Percentiles rank a stretch among this genome's conserved stretches.
Evolutionary conservation across 1,139 yeast genomes (phyloP).

Genomic region (Debaryomyces sp.): DNA sequence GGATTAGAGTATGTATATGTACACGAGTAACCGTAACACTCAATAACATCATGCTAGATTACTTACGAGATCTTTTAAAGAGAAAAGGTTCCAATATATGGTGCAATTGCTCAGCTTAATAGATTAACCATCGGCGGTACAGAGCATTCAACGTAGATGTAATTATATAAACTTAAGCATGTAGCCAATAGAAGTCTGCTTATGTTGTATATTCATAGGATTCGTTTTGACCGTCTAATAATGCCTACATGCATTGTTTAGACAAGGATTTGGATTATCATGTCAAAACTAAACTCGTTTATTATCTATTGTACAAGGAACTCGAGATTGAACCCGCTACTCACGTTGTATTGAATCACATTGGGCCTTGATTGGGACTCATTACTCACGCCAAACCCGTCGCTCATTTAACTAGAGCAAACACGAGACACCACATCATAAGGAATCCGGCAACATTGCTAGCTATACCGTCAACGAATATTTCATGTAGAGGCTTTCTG

Average conservation of each 20-base stretch:
- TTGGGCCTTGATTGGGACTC: background rate
- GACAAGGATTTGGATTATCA: background rate
- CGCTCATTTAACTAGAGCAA: conserved; percentile 54
- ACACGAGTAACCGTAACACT: background rate
- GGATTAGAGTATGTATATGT: background rate
- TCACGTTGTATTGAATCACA: background rate
- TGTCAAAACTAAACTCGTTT: background rate
- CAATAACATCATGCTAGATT: background rate
- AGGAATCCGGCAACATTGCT: conserved; percentile 69
- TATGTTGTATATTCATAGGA: no score
- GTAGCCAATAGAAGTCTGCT: no score
- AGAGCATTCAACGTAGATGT: no score
- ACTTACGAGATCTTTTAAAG: background rate
- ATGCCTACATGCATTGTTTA: background rate
- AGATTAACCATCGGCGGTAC: no score
- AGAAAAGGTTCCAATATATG: background rate
- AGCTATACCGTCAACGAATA: conserved; percentile 57
- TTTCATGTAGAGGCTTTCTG: conserved; percentile 54
- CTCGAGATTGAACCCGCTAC: background rate
- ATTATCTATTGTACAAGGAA: background rate
- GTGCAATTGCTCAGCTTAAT: background rate
- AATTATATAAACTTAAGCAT: no score
- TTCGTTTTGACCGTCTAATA: no score
- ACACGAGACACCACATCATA: conserved; percentile 85
- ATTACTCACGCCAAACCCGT: background rate